Conservation (phyloP, 805 yeast species). For the Cephaloascus fragrans region DNA sequence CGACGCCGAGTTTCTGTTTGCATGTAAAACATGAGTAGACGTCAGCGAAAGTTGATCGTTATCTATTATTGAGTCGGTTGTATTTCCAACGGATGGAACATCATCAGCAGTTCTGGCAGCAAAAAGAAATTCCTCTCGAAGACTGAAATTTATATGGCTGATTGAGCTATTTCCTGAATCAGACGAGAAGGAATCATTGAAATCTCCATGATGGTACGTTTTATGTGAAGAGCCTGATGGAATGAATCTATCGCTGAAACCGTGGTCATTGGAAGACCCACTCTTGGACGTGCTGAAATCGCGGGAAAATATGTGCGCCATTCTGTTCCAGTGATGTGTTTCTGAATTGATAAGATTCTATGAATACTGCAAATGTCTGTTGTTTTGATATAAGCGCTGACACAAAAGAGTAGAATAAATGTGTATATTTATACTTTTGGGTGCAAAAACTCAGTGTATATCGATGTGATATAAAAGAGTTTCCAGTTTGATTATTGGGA, state of each 20-base stretch:
- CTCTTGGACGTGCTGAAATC: background rate
- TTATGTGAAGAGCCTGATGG: conserved; percentile 13
- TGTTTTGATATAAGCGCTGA: too few relatives aligned
- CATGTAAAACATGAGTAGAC: conserved; percentile 5
- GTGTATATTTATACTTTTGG: too few relatives aligned
- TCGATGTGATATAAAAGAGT: too few relatives aligned
- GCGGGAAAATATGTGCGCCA: too few relatives aligned
- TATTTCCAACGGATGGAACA: background rate
- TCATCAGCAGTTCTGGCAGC: conserved; percentile 1
- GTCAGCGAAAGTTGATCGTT: background rate
- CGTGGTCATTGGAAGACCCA: background rate
- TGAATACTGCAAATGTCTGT: too few relatives aligned
- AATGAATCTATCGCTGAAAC: conserved; percentile 1
- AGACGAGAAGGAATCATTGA: background rate
- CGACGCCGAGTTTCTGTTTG: conserved; percentile 12
- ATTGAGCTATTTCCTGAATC: background rate
- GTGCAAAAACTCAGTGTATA: too few relatives aligned
- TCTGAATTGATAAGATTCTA: too few relatives aligned
- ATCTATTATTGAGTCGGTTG: background rate
- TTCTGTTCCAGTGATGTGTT: too few relatives aligned
- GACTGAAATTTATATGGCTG: background rate
- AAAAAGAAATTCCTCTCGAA: conserved; percentile 1
- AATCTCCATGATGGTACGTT: conserved; percentile 8
- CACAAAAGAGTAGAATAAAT: too few relatives aligned
- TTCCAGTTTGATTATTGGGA: too few relatives aligned